Percentiles rank a stretch among this genome's conserved stretches.
These are phyloP conservation scores for Nyctanthes arbortristis DNA, from an alignment of 257 asterid genomes.

Conservation along the genomic window DNA sequence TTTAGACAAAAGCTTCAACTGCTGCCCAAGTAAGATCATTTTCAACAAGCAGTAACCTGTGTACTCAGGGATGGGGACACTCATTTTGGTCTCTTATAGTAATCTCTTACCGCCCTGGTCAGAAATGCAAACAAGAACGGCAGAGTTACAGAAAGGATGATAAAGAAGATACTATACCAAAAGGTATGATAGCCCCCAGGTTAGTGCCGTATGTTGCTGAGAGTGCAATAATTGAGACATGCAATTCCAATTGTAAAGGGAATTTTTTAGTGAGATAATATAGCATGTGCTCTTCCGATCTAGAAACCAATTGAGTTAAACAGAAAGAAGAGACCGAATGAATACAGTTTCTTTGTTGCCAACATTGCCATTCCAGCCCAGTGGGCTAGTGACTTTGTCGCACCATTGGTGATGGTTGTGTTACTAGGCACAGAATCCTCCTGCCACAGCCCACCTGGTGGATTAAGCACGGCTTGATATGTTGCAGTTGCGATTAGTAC, in stretches of 20 bases:
- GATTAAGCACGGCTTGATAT: conserved; percentile 54
- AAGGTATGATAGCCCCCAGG: conserved; percentile 39
- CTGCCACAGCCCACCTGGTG: conserved; percentile 71
- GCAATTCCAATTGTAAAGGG: conserved; percentile 41
- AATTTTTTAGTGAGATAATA: conserved; percentile 33
- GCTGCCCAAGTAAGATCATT: not conserved
- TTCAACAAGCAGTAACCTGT: not conserved
- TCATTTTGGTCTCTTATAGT: not conserved
- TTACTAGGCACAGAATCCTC: conserved; percentile 23
- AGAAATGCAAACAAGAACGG: conserved; percentile 6
- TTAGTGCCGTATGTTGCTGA: conserved; percentile 37
- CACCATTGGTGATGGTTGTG: not conserved
- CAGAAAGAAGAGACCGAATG: conserved; percentile 36
- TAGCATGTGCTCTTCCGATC: conserved; percentile 44
- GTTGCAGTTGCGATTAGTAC: conserved; percentile 49
- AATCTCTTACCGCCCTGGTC: conserved; percentile 22
- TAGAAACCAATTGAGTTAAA: conserved; percentile 53
- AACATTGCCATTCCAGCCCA: conserved; percentile 46
- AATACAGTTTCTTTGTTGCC: conserved; percentile 25
- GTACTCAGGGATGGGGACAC: not conserved
- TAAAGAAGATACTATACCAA: not conserved
- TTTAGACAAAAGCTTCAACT: no score
- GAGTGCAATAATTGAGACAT: conserved; percentile 38
- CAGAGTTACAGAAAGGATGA: conserved; percentile 16
- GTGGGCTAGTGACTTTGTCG: conserved; percentile 10